Evolutionary conservation across 2,329 filamentous ascomycete genomes (phyloP).

Genomic region (Exophiala sp.): DNA sequence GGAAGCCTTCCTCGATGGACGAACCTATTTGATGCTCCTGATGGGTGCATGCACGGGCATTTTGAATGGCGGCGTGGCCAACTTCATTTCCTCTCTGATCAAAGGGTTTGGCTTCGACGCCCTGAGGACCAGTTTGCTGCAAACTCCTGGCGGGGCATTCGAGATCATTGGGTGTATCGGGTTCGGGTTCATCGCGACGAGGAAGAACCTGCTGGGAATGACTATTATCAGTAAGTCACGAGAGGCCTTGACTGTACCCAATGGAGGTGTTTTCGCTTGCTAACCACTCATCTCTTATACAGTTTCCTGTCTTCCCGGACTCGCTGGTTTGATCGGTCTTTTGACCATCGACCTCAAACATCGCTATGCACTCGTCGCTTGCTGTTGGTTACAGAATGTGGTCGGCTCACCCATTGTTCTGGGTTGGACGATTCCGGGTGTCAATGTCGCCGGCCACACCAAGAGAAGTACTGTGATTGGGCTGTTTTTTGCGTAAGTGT

Average conservation of each 20-base stretch:
- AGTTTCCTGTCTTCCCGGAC: slow-evolving; percentile 18
- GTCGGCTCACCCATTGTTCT: slow-evolving; percentile 48
- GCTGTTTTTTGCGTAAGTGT: slow-evolving; percentile 40
- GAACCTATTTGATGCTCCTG: slow-evolving; percentile 36
- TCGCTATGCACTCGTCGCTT: slow-evolving; percentile 47
- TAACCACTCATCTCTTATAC: slow-evolving; percentile 27
- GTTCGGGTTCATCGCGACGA: slow-evolving; percentile 20
- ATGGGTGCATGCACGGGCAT: slow-evolving; percentile 44
- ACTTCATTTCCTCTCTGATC: slow-evolving; percentile 45
- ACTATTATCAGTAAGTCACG: slow-evolving; percentile 17
- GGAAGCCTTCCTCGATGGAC: slow-evolving; percentile 39
- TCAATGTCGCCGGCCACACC: slow-evolving; percentile 47
- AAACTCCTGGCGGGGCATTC: slow-evolving; percentile 35
- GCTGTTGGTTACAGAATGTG: slow-evolving; percentile 49
- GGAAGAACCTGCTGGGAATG: slow-evolving; percentile 17
- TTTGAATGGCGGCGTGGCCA: slow-evolving; percentile 46
- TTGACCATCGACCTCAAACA: slow-evolving; percentile 43
- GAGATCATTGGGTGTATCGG: slow-evolving; percentile 28
- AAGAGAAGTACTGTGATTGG: slow-evolving; percentile 48
- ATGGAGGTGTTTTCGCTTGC: too few relatives aligned
- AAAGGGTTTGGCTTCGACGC: slow-evolving; percentile 41
- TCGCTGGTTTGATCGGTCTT: slow-evolving; percentile 48
- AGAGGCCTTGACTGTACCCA: too few relatives aligned
- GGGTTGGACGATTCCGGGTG: slow-evolving; percentile 47
- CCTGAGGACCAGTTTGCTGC: slow-evolving; percentile 34